Conservation (phyloP, 441 rosid species). For the Capsella rubella region DNA sequence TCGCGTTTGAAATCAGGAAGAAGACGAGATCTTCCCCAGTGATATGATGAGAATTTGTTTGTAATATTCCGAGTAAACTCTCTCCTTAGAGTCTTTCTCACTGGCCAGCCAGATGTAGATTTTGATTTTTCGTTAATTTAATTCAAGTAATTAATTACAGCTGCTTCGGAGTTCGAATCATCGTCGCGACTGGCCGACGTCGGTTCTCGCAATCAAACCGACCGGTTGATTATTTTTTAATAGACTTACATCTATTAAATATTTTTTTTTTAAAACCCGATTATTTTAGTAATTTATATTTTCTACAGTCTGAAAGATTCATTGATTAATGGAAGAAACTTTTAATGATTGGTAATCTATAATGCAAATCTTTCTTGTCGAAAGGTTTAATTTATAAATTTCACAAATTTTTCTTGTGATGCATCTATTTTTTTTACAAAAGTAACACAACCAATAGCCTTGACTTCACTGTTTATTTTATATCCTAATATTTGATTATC, state of each 20-base stretch:
- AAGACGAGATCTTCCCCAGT: conserved; percentile 1
- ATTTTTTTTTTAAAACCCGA: not conserved
- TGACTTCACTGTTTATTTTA: not conserved
- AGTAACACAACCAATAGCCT: not conserved
- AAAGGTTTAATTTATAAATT: not conserved
- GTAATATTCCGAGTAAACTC: conserved; percentile 2
- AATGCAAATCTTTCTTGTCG: not conserved
- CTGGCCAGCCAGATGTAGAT: conserved; percentile 38
- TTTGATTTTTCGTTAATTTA: conserved; percentile 22
- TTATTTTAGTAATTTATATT: no score
- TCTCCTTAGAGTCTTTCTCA: conserved; percentile 23
- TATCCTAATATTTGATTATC: not conserved
- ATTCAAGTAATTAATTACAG: conserved; percentile 15
- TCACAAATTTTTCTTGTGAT: not conserved
- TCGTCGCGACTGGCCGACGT: conserved; percentile 8
- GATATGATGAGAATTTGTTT: conserved; percentile 10
- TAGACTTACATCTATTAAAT: not conserved
- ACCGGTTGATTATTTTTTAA: not conserved
- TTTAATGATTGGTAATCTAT: not conserved
- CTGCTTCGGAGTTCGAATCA: conserved; percentile 28
- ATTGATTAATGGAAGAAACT: not conserved
- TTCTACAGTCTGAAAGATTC: not conserved
- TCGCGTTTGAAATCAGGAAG: conserved; percentile 30
- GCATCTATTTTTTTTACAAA: not conserved
- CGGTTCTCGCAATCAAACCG: conserved; percentile 34